These are phyloP conservation scores for Amphirosellinia nigrospora DNA, from an alignment of 495 filamentous ascomycete species.

Conservation along the genomic window DNA sequence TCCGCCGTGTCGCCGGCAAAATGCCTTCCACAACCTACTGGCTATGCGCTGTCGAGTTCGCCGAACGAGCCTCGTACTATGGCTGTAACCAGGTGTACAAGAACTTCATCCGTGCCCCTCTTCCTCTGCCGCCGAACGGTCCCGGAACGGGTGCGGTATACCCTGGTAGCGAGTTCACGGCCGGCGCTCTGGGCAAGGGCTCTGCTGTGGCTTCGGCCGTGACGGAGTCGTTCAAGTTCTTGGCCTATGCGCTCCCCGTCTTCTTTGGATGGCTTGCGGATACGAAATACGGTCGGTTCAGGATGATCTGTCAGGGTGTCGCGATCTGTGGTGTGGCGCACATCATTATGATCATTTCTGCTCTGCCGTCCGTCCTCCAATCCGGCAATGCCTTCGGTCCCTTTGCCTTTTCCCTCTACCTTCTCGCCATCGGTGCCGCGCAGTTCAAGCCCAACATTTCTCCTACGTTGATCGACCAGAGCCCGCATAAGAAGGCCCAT, in stretches of 20 bases:
- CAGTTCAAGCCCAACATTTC: conserved; percentile 72
- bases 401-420: conserved; percentile 61
- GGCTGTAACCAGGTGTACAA: conserved; percentile 62
- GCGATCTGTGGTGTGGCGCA: conserved; percentile 65
- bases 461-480: conserved; percentile 77
- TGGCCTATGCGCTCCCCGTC: conserved; percentile 63
- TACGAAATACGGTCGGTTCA: conserved; percentile 62
- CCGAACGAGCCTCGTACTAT: conserved; percentile 65
- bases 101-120: conserved; percentile 62
- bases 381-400: conserved; percentile 61
- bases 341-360: conserved; percentile 65
- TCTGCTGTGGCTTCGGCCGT: conserved; percentile 62
- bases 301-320: conserved; percentile 65
- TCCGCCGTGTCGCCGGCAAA: conserved; percentile 59
- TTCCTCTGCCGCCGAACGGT: conserved; percentile 59
- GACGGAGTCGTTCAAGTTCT: conserved; percentile 61
- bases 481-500: conserved; percentile 57
- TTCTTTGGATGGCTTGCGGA: conserved; percentile 66
- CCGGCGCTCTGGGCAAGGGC: conserved; percentile 65
- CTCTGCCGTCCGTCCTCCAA: conserved; percentile 62
- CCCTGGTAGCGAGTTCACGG: conserved; percentile 57
- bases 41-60: conserved; percentile 63
- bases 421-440: conserved; percentile 62
- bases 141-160: conserved; percentile 63
- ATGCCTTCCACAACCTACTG: conserved; percentile 55